Evolutionary conservation across 1,284 basidiomycete species (phyloP).

Genomic region (Leccinum subrobustum): DNA sequence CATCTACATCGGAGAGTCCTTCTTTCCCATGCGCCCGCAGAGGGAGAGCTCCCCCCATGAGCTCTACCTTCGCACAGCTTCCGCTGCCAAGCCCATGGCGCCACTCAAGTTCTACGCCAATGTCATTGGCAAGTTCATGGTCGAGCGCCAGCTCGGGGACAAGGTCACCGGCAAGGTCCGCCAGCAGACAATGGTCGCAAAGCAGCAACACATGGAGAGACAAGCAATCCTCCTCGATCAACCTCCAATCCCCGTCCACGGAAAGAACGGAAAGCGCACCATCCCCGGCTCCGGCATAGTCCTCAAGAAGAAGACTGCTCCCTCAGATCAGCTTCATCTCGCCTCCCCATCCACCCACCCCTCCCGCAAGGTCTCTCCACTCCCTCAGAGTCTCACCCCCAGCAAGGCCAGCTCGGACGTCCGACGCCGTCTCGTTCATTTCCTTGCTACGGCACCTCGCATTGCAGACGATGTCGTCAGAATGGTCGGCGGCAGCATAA

Average conservation of each 20-base stretch:
- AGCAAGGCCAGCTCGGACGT: conserved; percentile 28
- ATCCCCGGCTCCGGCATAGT: conserved; percentile 29
- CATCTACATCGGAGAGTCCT: conserved; percentile 59
- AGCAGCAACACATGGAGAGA: conserved; percentile 52
- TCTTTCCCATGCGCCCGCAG: conserved; percentile 55
- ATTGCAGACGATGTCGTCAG: conserved; percentile 45
- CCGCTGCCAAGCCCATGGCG: conserved; percentile 53
- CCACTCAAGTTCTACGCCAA: conserved; percentile 72
- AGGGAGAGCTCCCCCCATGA: conserved; percentile 62
- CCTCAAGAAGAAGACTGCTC: conserved; percentile 30
- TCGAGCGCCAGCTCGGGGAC: conserved; percentile 58
- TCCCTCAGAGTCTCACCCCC: conserved; percentile 23
- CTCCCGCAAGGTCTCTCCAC: conserved; percentile 28
- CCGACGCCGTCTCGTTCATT: conserved; percentile 53
- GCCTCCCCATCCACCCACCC: conserved; percentile 27
- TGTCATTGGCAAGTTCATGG: conserved; percentile 63
- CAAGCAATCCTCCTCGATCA: conserved; percentile 51
- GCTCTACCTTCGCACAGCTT: conserved; percentile 62
- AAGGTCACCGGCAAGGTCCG: conserved; percentile 53
- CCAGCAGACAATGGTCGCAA: conserved; percentile 54
- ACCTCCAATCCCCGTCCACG: conserved; percentile 28
- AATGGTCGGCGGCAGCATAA: conserved; percentile 40
- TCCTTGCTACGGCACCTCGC: conserved; percentile 47
- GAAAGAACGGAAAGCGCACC: conserved; percentile 36
- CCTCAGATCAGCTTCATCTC: conserved; percentile 34